phyloP scores from a whole-genome alignment of 2,329 filamentous ascomycete genomes.

The Massarina eburnea region DNA sequence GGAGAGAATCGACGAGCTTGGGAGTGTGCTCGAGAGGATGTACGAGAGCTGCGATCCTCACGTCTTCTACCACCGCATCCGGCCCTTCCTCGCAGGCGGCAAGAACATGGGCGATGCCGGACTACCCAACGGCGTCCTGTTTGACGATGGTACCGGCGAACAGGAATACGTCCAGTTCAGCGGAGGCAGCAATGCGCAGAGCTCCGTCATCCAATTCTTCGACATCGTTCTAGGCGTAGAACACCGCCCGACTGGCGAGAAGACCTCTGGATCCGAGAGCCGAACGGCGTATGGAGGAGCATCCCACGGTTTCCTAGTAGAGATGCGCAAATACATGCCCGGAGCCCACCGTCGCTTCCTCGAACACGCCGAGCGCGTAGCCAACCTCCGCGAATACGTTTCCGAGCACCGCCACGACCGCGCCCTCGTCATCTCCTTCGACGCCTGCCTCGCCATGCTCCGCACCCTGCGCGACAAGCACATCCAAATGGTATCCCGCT shows the following conservation, averaged over 20 bases:
- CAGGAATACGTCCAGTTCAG: conserved; percentile 78
- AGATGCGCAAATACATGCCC: conserved; percentile 98
- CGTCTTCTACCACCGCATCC: conserved; percentile 92
- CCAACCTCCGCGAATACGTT: conserved; percentile 87
- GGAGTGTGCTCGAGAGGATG: conserved; percentile 78
- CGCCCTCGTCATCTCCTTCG: conserved; percentile 77
- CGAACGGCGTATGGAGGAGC: conserved; percentile 48
- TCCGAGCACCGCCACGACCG: conserved; percentile 62
- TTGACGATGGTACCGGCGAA: conserved; percentile 75
- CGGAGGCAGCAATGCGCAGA: conserved; percentile 95
- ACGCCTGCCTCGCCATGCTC: conserved; percentile 83
- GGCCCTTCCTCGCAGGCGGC: conserved; percentile 92
- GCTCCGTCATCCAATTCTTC: conserved; percentile 96
- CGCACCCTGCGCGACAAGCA: conserved; percentile 85
- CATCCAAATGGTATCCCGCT: conserved; percentile 92
- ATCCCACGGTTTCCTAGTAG: conserved; percentile 87
- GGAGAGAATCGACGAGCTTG: conserved; percentile 84
- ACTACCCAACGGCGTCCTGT: conserved; percentile 81
- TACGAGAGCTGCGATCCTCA: conserved; percentile 93
- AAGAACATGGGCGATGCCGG: conserved; percentile 98
- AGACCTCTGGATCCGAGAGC: conserved; percentile 46
- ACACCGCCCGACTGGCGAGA: conserved; percentile 85
- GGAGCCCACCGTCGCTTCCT: conserved; percentile 89
- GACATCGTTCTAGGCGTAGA: conserved; percentile 88
- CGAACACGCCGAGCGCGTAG: conserved; percentile 72